Base-by-base conservation (phyloP, 176 grass and related monocot genomes). In the Rhynchospora breviuscula region DNA sequence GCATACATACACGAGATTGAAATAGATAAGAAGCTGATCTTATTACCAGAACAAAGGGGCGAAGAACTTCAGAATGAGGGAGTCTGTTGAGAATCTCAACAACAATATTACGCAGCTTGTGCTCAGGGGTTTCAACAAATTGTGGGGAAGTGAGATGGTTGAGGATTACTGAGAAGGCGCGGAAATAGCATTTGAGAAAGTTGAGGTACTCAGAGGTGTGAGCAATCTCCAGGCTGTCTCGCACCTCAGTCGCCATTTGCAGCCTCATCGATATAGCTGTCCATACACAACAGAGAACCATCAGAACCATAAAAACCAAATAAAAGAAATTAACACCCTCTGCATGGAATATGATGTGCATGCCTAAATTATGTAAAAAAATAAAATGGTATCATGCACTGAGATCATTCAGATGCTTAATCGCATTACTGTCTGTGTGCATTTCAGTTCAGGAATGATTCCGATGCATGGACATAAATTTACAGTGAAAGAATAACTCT, bases 81-180 rank as follows among this genome's bases (percentile, higher is more conserved):
- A 99, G 96, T 22, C 96, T 88, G 83, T 99, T 99, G 47, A 99
- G 93, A 82, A 99, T 99, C 83, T 95, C 93, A 12, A 99, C 94
- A 10, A 99, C 93, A 33, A 99, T 93, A 80, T 99, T 95, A 22
- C 96, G 85, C 66, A 99, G 86, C 89, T 95, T 99, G 89, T 99
- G 96, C 78, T 99, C 96, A 0, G 82, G 88, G 21, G 88, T 99
- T 66, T 99, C 96, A 0, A 88, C 87, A 19, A 73, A 71, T 81
- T 95, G 96, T 8, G 93, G 93, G 17, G 72, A n/a, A 63, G 93
- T 99, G 85, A 86, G 85, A 49, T 57, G 86, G 49, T 79, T 91
- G 25, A 99, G 91, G 81, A 99, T 99, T 31, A 90, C 88, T 29
- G 93, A 86, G 89, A 99, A 99, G n/a, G 91, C 96, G 26, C 89